Conservation (phyloP, 179 eudicot species). For the Amaranthus tricolor region DNA sequence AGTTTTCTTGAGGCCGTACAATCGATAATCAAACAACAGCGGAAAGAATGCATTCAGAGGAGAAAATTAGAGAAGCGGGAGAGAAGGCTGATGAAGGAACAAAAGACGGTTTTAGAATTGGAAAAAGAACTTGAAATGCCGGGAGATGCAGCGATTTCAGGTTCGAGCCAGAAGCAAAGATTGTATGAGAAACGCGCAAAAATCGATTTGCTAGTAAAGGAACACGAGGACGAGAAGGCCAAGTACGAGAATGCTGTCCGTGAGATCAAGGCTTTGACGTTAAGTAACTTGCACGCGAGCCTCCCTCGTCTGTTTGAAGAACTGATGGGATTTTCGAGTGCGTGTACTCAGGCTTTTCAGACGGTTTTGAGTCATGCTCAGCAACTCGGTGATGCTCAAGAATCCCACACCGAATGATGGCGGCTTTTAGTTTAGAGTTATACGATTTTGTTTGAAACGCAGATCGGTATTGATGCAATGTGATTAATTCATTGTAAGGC, state of each 20-base stretch:
- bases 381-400: slow-evolving; percentile 19
- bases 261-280: slow-evolving; percentile 52
- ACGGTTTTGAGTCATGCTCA: slow-evolving; percentile 32
- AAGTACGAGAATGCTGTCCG: slow-evolving; percentile 44
- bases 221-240: slow-evolving; percentile 49
- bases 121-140: slow-evolving; percentile 46
- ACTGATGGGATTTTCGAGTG: slow-evolving; percentile 47
- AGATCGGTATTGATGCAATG: no score
- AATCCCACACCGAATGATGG: slow-evolving; percentile 9
- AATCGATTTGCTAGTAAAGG: slow-evolving; percentile 43
- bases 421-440: no score
- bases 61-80: slow-evolving; percentile 58
- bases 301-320: slow-evolving; percentile 66
- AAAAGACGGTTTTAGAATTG: slow-evolving; percentile 45
- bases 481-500: no score
- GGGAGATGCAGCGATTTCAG: slow-evolving; percentile 32
- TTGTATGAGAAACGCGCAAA: slow-evolving; percentile 50
- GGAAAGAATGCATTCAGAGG: slow-evolving; percentile 53
- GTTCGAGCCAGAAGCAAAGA: slow-evolving; percentile 53
- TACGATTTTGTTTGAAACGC: no score
- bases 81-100: slow-evolving; percentile 50
- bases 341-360: slow-evolving; percentile 49
- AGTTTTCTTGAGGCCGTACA: slow-evolving; percentile 47
- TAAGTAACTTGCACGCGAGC: slow-evolving; percentile 48
- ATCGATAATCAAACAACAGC: slow-evolving; percentile 60